Percentiles rank a stretch among this genome's conserved stretches.
Conservation (phyloP, 1,139 yeast genomes). For the Arxiozyma heterogenica region DNA sequence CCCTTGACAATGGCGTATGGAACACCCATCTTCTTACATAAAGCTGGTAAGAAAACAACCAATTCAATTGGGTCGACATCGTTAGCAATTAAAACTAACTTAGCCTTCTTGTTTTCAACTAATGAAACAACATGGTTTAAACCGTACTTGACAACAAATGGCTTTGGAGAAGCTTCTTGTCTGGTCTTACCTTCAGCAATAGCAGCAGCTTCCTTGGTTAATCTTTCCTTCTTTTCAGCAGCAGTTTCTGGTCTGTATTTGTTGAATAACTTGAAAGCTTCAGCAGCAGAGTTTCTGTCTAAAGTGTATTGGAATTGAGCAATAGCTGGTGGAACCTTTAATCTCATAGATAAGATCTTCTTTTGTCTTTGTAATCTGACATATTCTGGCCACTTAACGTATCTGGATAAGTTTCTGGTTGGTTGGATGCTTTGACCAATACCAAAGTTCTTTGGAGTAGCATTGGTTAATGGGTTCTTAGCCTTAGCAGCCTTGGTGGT, state of each 20-base stretch:
- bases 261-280: conserved; percentile 92
- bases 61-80: conserved; percentile 98
- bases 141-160: conserved; percentile 93
- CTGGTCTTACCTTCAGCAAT: conserved; percentile 95
- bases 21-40: conserved; percentile 98
- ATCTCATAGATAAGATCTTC: conserved; percentile 88
- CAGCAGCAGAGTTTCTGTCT: conserved; percentile 98
- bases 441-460: conserved; percentile 91
- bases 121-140: conserved; percentile 96
- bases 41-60: conserved; percentile 93
- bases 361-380: conserved; percentile 96
- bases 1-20: conserved; percentile 98
- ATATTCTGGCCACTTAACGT: conserved; percentile 97
- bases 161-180: conserved; percentile 93
- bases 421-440: conserved; percentile 94
- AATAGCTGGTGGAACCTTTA: conserved; percentile 97
- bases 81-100: conserved; percentile 92
- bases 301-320: conserved; percentile 91
- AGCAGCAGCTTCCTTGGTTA: conserved; percentile 97
- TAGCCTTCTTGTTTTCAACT: conserved; percentile 96
- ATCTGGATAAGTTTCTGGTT: conserved; percentile 90
- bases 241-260: conserved; percentile 97
- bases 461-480: conserved; percentile 71
- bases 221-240: conserved; percentile 97
- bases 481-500: conserved; percentile 37